Conservation (phyloP, 2,329 filamentous ascomycete species). For the Arthrobotrys musiformis region DNA sequence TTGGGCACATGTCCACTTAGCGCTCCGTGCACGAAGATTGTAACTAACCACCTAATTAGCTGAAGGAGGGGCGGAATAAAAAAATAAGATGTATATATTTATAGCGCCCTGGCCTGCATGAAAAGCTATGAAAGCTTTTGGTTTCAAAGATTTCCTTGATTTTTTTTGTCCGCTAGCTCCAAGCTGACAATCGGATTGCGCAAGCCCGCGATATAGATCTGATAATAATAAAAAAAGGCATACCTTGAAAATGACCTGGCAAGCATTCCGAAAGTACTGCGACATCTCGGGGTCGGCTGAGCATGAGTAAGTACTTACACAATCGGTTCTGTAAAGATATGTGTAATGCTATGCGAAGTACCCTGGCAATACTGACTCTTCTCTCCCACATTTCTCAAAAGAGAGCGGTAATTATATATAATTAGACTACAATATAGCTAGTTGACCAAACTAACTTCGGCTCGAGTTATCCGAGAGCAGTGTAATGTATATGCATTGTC, state of each 20-base stretch:
- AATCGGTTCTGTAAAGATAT: not conserved
- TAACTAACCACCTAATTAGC: no score
- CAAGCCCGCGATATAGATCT: conserved; percentile 18
- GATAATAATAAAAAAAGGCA: not conserved
- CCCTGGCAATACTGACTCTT: not conserved
- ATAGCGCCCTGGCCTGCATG: not conserved
- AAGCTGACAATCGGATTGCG: not conserved
- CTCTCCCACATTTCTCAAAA: not conserved
- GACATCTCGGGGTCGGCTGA: not conserved
- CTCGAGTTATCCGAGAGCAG: not conserved
- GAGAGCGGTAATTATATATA: not conserved
- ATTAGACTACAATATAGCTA: no score
- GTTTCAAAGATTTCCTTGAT: not conserved
- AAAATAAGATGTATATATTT: conserved; percentile 2
- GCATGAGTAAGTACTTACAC: conserved; percentile 12
- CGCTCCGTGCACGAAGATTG: not conserved
- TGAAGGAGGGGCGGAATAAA: not conserved
- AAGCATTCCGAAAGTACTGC: not conserved
- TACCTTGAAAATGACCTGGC: no score
- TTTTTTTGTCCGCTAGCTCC: not conserved
- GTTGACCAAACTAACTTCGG: no score
- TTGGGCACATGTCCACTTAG: conserved; percentile 13
- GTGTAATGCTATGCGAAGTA: not conserved
- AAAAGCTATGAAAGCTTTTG: not conserved
- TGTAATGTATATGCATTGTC: not conserved